Evolutionary conservation across 371 early-diverging fungal genomes (phyloP).

Genomic region (Mortierella sp.): DNA sequence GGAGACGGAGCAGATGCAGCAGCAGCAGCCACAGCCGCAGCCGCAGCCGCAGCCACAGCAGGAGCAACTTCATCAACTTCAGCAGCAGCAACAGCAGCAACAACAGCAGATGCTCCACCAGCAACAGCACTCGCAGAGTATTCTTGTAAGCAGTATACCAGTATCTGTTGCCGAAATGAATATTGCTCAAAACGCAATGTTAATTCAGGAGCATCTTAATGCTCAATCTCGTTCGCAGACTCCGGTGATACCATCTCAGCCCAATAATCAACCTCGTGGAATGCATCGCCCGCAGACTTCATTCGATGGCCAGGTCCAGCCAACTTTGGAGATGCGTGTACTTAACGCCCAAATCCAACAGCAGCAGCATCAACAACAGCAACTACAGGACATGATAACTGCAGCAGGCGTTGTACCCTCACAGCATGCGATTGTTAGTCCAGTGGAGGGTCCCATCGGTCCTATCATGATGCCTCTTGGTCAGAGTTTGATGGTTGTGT

Average conservation of each 20-base stretch:
- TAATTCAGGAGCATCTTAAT: slow-evolving; percentile 46
- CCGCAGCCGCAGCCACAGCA: slow-evolving; percentile 31
- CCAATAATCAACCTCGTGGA: slow-evolving; percentile 10
- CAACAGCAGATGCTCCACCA: slow-evolving; percentile 25
- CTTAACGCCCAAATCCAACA: slow-evolving; percentile 43
- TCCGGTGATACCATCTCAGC: slow-evolving; percentile 45
- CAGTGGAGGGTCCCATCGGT: slow-evolving; percentile 21
- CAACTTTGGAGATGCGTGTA: slow-evolving; percentile 19
- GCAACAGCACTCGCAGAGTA: slow-evolving; percentile 35
- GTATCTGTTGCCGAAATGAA: slow-evolving; percentile 16
- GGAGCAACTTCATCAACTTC: slow-evolving; percentile 20
- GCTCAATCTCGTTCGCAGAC: slow-evolving; percentile 43
- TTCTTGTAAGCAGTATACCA: slow-evolving; percentile 12
- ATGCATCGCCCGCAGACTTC: slow-evolving; percentile 41
- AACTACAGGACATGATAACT: slow-evolving; percentile 15
- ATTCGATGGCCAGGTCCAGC: slow-evolving; percentile 33
- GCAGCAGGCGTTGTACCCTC: slow-evolving; percentile 18
- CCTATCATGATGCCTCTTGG: slow-evolving; percentile 28
- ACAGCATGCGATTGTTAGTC: slow-evolving; percentile 35
- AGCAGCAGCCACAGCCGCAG: slow-evolving; percentile 31
- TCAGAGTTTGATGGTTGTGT: slow-evolving; percentile 26
- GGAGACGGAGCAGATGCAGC: slow-evolving; percentile 29
- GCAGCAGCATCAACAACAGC: slow-evolving; percentile 44
- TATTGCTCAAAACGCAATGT: slow-evolving; percentile 21
- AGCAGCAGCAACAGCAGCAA: slow-evolving; percentile 22